Base-by-base conservation (phyloP, 495 filamentous ascomycete species). In the Xylaria curta region DNA sequence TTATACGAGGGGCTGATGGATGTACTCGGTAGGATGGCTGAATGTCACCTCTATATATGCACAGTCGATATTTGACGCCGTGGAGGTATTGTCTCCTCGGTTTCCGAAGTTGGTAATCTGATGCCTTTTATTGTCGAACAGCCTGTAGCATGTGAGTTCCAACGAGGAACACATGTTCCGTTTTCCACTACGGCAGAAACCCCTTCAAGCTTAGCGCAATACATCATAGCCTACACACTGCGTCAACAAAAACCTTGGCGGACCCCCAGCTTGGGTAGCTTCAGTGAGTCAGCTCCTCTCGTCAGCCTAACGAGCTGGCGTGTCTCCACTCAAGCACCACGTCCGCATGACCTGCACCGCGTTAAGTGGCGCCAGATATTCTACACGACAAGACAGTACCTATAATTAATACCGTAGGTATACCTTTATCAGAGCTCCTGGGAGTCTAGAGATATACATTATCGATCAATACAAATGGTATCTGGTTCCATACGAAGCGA, bases 291-390 rank as follows among this genome's bases (percentile, higher is more conserved):
- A 47, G 44, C 44, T 47, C 47, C 47, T 51, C n/a, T 51, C 12
- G 21, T 56, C 17, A 53, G 63, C 63, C 63, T 47, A 53, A 24
- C 24, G 21, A 17, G 63, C 46, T 53, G 63, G 63, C 69, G 66
- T 28, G 36, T 59, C 69, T 47, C 68, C 68, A 63, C 51, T 33
- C 21, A 69, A 61, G 49, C 21, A 42, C 17, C 54, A 21, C 46
- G 9, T 46, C 17, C 54, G 13, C 26, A 60, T 59, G 44, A 62
- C 54, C 28, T 31, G 28, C 44, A 47, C 42, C 31, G n/a, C 68
- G 19, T 61, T 38, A 47, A 61, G 54, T 61, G 59, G 51, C 42
- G 54, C 42, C 68, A 70, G 56, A 56, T 51, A 46, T 26, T 1
- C 21, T 15, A 12, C 21, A 9, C 3, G 53, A 24, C 12, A 54